Percentiles rank a stretch among this genome's conserved stretches.
These are phyloP conservation scores for Beauveria caledonica DNA, from an alignment of 2,329 filamentous ascomycete genomes.

Conservation along the genomic window DNA sequence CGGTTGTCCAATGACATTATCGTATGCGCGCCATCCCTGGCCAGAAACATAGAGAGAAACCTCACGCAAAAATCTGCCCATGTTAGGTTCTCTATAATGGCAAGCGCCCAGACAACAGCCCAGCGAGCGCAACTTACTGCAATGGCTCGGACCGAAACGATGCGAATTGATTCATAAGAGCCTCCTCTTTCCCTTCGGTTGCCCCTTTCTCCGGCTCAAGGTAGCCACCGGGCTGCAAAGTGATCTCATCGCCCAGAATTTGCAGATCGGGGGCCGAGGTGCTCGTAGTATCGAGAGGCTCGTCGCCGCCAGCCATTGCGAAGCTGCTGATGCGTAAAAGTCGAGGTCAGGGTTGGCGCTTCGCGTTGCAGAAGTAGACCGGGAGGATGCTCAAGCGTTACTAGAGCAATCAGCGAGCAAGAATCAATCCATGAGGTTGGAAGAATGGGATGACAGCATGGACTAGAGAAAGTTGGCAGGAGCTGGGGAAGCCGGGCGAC, in stretches of 20 bases:
- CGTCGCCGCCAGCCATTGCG: slow-evolving; percentile 24
- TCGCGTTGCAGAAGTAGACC: neutral
- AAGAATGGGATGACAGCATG: neutral
- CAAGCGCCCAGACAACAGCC: too few relatives aligned
- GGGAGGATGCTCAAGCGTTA: neutral
- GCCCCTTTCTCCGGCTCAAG: slow-evolving; percentile 41
- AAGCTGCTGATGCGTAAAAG: neutral
- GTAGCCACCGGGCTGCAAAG: slow-evolving; percentile 64
- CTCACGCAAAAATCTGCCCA: slow-evolving; percentile 74
- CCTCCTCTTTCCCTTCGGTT: slow-evolving; percentile 53
- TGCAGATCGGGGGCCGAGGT: slow-evolving; percentile 64
- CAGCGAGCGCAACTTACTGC: slow-evolving; percentile 32
- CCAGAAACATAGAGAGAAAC: slow-evolving; percentile 89
- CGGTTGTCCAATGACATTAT: slow-evolving; percentile 80
- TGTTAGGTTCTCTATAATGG: slow-evolving; percentile 11
- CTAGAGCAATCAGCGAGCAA: neutral
- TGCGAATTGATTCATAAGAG: slow-evolving; percentile 73
- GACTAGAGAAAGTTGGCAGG: neutral
- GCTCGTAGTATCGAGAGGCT: slow-evolving; percentile 21
- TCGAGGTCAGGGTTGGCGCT: neutral
- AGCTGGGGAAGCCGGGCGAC: slow-evolving; percentile 3
- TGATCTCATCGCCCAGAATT: slow-evolving; percentile 66
- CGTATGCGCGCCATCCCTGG: slow-evolving; percentile 91
- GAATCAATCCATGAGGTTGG: neutral
- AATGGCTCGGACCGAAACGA: slow-evolving; percentile 68